Base-by-base conservation (phyloP, 2,329 filamentous ascomycete genomes). In the Penicillium sp. region DNA sequence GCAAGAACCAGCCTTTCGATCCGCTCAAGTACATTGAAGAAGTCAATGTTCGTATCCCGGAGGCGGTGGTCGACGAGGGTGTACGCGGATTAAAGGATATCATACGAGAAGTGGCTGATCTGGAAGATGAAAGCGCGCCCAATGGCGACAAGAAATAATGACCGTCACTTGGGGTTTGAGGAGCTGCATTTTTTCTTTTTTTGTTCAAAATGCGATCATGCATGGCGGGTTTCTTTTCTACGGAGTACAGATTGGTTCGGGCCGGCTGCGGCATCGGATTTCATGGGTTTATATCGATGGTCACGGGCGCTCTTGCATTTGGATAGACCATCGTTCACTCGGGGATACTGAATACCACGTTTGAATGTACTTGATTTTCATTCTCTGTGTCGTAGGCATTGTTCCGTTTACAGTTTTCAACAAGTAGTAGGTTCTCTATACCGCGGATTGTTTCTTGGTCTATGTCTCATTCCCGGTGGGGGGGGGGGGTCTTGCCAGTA, bases 41-140 rank as follows among this genome's bases (percentile, higher is more conserved):
- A 12, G 65, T 72, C 42, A 71, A 77, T 46, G 74, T 81, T 27
- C 68, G 69, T 29, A 72, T 81, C 14, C 78, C 79, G 0, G 64
- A 74, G 14, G 63, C 63, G 3, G 76, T 77, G 5, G 73, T 81
- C 22, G 69, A 72, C 27, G 74, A 76, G 49, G 79, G 78, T 0
- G 72, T 78, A 7, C 74, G 71, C 49, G 73, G 75, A 14, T 67
- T 83, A 33, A 75, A 75, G 61, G 75, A 73, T 48, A 76, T 78
- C 55, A 60, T 83, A 57, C 70, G 78, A 48, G 72, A 74, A 55
- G 72, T 80, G 19, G 75, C 76, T 38, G 75, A 72, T 16, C 58
- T 76, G 14, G 71, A 73, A 46, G 72, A 71, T 38, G 74, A 73
- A 31, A 54, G 51, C 34, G 43, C 47, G 16, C 42, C 52, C 7